Evolutionary conservation across 768 basidiomycete species (phyloP).

Genomic region (Phaeotremella fagi): DNA sequence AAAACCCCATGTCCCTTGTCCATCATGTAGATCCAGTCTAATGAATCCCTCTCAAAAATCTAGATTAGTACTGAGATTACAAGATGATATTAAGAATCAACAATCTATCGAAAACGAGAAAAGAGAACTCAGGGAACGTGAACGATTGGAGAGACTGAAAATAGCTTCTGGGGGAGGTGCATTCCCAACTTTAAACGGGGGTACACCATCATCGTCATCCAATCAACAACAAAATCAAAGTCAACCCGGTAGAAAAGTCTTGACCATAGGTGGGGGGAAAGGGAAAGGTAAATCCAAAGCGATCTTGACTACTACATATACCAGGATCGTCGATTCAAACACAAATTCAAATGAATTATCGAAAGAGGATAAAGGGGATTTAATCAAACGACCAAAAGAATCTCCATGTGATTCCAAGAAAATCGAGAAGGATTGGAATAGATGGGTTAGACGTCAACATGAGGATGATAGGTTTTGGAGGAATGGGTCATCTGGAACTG

Average conservation of each 20-base stretch:
- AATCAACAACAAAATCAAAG: too few species aligned
- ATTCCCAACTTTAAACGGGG: conserved; percentile 32
- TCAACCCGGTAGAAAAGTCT: conserved; percentile 26
- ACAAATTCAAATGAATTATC: conserved; percentile 3
- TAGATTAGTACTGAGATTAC: conserved; percentile 32
- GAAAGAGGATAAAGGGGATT: conserved; percentile 17
- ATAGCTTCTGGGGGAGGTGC: conserved; percentile 39
- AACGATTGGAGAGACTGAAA: conserved; percentile 16
- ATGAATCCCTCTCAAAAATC: conserved; percentile 31
- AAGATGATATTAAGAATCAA: conserved; percentile 34
- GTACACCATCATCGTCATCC: not conserved
- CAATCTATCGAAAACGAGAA: conserved; percentile 27
- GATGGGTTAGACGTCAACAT: conserved; percentile 28
- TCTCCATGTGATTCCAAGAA: conserved; percentile 18
- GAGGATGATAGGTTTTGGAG: conserved; percentile 39
- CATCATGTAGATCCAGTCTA: conserved; percentile 39
- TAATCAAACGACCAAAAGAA: conserved; percentile 22
- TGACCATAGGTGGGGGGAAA: conserved; percentile 31
- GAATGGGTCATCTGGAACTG: conserved; percentile 20
- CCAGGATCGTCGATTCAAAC: conserved; percentile 6
- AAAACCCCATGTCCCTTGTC: conserved; percentile 47
- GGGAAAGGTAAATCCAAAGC: conserved; percentile 35
- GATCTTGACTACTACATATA: conserved; percentile 34
- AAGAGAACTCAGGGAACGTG: conserved; percentile 29
- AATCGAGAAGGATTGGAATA: conserved; percentile 31